These are phyloP conservation scores for Solanum rostratum DNA, from an alignment of 257 asterid species.

Conservation along the genomic window DNA sequence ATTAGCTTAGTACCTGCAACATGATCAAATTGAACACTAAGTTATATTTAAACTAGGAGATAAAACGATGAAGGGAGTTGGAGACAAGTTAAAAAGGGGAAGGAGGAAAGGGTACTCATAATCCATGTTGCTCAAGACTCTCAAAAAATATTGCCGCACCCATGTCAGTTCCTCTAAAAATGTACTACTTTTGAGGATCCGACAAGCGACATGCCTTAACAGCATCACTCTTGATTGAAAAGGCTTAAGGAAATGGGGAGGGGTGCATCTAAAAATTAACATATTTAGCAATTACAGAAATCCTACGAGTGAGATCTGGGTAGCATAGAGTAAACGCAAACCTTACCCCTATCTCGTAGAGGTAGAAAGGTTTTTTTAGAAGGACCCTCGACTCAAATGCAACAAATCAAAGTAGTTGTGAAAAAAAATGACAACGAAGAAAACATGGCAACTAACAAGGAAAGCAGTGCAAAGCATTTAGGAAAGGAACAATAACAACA, in stretches of 20 bases:
- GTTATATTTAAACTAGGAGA: neutral
- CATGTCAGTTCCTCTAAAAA: neutral
- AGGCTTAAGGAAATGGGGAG: neutral
- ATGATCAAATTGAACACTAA: neutral
- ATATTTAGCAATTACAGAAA: neutral
- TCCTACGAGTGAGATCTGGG: neutral
- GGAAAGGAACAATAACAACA: too few relatives aligned
- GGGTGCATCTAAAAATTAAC: too few relatives aligned
- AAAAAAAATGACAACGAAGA: neutral
- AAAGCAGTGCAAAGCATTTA: neutral
- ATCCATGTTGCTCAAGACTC: neutral
- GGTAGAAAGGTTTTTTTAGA: neutral
- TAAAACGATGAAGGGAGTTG: neutral
- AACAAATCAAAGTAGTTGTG: neutral
- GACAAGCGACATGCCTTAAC: neutral
- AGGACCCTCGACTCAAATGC: neutral
- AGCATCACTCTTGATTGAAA: neutral
- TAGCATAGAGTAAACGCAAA: neutral
- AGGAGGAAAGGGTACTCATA: neutral
- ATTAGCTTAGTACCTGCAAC: constrained; percentile 61
- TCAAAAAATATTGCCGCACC: neutral
- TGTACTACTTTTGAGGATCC: neutral
- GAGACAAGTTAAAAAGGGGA: neutral
- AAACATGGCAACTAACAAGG: neutral
- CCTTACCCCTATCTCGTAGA: neutral